phyloP scores from a whole-genome alignment of 148 eudicot genomes.

The Tetragonia tetragonoides region DNA sequence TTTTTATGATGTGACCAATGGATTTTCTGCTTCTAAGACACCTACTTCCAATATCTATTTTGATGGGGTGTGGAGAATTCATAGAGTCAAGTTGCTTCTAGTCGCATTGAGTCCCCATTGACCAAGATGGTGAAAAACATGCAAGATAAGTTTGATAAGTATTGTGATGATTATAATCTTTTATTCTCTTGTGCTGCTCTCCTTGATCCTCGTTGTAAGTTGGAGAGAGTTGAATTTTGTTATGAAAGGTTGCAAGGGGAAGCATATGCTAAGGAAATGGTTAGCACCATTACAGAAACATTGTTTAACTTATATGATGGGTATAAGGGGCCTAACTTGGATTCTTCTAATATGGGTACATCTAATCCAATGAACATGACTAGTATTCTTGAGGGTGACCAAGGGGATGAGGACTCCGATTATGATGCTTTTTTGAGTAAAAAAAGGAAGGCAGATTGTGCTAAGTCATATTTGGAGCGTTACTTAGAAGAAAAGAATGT shows the following conservation, averaged over 20 bases:
- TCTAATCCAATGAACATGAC: background rate
- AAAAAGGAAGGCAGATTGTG: background rate
- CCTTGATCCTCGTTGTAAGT: slow-evolving; percentile 15
- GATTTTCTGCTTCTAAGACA: background rate
- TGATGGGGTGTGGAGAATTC: slow-evolving; percentile 13
- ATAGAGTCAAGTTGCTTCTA: background rate
- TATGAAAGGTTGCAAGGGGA: slow-evolving; percentile 10
- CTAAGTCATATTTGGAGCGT: background rate
- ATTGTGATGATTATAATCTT: background rate
- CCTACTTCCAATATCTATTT: slow-evolving; percentile 17
- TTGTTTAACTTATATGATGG: slow-evolving; percentile 2
- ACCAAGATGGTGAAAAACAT: background rate
- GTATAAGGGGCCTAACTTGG: background rate
- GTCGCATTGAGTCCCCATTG: background rate
- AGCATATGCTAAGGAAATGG: background rate
- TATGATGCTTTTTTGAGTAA: background rate
- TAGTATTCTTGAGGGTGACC: background rate
- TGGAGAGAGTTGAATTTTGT: slow-evolving; percentile 22
- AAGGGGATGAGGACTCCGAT: background rate
- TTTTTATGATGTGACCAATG: background rate
- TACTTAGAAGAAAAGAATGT: slow-evolving; percentile 6
- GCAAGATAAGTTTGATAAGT: background rate
- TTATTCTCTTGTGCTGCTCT: background rate
- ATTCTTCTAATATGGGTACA: too few relatives aligned
- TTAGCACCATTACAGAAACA: background rate